Evolutionary conservation across 495 filamentous ascomycete genomes (phyloP).

Genomic region (Neohortaea acidophila): DNA sequence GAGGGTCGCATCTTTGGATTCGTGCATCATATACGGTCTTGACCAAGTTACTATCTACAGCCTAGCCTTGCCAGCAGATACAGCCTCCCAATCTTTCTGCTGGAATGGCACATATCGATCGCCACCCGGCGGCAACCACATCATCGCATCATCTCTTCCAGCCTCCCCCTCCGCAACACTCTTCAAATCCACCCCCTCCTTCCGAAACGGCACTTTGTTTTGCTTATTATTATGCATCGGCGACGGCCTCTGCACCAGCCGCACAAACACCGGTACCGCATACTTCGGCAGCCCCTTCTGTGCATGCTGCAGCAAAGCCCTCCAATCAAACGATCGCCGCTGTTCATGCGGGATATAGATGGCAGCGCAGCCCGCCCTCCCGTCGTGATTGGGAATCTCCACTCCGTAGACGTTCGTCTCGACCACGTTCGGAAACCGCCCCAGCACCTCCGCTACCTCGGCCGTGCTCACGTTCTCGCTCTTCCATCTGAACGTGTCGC

Average conservation of each 20-base stretch:
- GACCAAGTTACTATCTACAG: too few species aligned
- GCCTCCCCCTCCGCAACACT: conserved; percentile 2
- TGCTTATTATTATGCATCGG: conserved; percentile 75
- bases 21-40: too few species aligned
- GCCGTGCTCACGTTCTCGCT: conserved; percentile 48
- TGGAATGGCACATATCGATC: conserved; percentile 18
- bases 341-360: conserved; percentile 5
- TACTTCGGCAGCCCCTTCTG: conserved; percentile 51
- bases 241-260: conserved; percentile 41
- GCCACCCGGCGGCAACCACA: conserved; percentile 12
- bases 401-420: conserved; percentile 30
- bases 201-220: conserved; percentile 57
- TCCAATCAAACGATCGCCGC: conserved; percentile 15
- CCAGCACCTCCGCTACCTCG: conserved; percentile 26
- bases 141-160: conserved; percentile 11
- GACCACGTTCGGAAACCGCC: conserved; percentile 18
- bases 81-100: conserved; percentile 17
- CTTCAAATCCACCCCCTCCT: conserved; percentile 54
- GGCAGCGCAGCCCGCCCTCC: conserved; percentile 27
- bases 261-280: conserved; percentile 61
- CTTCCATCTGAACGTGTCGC: conserved; percentile 39
- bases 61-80: conserved; percentile 10
- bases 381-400: conserved; percentile 25
- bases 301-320: conserved; percentile 27
- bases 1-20: too few species aligned